Evolutionary conservation across 208 protist genomes (phyloP).

Genomic region (Leishmania tarentolae): DNA sequence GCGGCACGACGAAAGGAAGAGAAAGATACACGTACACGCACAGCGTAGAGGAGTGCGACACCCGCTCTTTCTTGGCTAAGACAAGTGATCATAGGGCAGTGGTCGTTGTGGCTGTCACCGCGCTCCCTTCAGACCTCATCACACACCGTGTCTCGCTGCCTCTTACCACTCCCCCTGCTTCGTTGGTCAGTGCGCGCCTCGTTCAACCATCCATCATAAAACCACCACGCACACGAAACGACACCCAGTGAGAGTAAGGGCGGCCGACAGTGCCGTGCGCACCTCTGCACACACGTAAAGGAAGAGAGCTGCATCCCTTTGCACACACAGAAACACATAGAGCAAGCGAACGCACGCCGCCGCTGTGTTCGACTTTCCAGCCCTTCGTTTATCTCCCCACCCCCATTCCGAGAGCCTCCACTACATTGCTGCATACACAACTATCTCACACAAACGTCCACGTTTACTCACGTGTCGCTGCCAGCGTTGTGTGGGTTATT

Average conservation of each 20-base stretch:
- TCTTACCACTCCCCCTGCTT: not conserved
- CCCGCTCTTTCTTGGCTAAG: not conserved
- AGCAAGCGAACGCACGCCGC: not conserved
- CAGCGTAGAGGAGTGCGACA: too few relatives aligned
- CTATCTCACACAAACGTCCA: not conserved
- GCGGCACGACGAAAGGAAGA: too few relatives aligned
- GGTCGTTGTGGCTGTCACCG: not conserved
- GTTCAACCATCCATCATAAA: not conserved
- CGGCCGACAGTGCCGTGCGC: not conserved
- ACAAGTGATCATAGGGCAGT: not conserved
- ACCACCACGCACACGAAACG: not conserved
- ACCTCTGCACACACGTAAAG: not conserved
- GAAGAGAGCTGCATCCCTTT: not conserved
- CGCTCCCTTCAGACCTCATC: not conserved
- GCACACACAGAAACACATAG: not conserved
- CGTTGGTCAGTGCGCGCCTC: not conserved
- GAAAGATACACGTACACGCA: too few relatives aligned
- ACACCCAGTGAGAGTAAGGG: not conserved
- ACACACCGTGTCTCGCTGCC: not conserved
- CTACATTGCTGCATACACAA: not conserved
- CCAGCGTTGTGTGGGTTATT: not conserved
- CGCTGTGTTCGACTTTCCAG: not conserved
- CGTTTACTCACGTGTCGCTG: not conserved
- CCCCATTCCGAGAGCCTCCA: not conserved
- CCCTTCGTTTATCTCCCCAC: not conserved